phyloP scores from a whole-genome alignment of 2,329 filamentous ascomycete species.

The Aspergillus felis region DNA sequence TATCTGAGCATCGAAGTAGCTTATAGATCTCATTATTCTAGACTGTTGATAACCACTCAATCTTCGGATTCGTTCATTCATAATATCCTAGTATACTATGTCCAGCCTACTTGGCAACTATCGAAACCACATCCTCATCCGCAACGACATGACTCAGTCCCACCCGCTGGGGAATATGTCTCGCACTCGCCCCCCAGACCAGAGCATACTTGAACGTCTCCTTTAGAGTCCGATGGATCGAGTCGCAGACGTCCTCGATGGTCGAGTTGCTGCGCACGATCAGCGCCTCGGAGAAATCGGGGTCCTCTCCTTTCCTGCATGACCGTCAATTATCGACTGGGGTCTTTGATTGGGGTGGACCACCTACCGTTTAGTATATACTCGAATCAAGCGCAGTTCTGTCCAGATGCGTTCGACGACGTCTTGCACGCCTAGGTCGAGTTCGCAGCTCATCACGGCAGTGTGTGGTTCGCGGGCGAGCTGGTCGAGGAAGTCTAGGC shows the following conservation, averaged over 20 bases:
- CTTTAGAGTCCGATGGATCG: slow-evolving; percentile 89
- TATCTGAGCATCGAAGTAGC: too few species aligned
- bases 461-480: slow-evolving; percentile 91
- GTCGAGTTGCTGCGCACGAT: slow-evolving; percentile 86
- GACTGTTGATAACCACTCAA: not conserved
- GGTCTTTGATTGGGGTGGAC: not conserved
- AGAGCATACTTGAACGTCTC: slow-evolving; percentile 98
- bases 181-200: slow-evolving; percentile 94
- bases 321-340: slow-evolving; percentile 5
- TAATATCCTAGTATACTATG: not conserved
- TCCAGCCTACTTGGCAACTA: slow-evolving; percentile 48
- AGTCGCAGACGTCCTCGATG: slow-evolving; percentile 96
- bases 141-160: slow-evolving; percentile 75
- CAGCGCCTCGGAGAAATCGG: slow-evolving; percentile 83
- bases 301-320: slow-evolving; percentile 76
- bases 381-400: slow-evolving; percentile 80
- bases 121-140: slow-evolving; percentile 66
- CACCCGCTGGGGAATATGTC: slow-evolving; percentile 90
- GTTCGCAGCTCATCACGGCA: slow-evolving; percentile 94
- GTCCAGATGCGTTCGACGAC: slow-evolving; percentile 95
- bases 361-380: slow-evolving; percentile 78
- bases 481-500: slow-evolving; percentile 86
- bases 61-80: not conserved
- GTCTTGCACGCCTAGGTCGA: slow-evolving; percentile 87
- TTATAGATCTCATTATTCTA: too few species aligned